Conservation (phyloP, 331 rosid genomes). For the Quercus phellos region DNA sequence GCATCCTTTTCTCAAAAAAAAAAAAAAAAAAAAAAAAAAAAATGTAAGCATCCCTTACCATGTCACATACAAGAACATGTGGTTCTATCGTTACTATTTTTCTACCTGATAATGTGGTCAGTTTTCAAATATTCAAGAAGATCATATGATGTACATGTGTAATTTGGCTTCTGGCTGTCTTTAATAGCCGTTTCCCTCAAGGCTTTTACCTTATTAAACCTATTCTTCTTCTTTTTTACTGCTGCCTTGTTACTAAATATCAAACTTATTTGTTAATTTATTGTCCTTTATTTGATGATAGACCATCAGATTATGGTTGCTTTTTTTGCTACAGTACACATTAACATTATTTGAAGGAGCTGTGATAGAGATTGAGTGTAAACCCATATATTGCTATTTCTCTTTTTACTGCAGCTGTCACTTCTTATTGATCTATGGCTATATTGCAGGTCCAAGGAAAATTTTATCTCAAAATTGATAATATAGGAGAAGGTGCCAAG, state of each 20-base stretch:
- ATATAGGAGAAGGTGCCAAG: slow-evolving; percentile 68
- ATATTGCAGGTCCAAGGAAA: slow-evolving; percentile 70
- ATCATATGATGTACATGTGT: not conserved
- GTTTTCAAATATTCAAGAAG: not conserved
- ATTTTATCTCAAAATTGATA: slow-evolving; percentile 59
- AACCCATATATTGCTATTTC: not conserved
- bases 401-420: not conserved
- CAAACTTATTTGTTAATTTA: not conserved
- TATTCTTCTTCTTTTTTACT: not conserved
- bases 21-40: not conserved
- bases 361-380: not conserved
- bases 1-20: slow-evolving; percentile 17
- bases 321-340: not conserved
- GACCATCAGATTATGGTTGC: not conserved
- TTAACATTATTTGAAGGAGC: not conserved
- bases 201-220: not conserved
- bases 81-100: slow-evolving; percentile 11
- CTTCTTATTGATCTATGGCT: slow-evolving; percentile 12
- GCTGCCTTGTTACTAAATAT: not conserved
- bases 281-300: not conserved
- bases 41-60: slow-evolving; percentile 47
- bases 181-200: not conserved
- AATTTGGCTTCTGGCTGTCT: not conserved
- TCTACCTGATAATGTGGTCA: slow-evolving; percentile 3
- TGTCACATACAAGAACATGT: not conserved